Conservation (phyloP, 768 basidiomycete genomes). For the Suillus brevipes region DNA sequence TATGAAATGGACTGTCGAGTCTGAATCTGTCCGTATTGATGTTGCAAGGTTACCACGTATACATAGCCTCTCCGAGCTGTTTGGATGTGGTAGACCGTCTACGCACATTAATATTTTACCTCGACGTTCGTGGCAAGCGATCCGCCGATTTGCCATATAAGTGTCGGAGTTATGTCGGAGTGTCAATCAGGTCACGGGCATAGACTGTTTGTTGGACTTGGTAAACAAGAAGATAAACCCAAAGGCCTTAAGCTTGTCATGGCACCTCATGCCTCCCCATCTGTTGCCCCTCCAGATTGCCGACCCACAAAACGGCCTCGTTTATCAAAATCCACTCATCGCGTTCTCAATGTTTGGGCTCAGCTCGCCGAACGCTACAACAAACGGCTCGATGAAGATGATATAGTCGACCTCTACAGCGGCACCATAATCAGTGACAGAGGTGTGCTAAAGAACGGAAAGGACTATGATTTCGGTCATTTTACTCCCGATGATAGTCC, state of each 20-base stretch:
- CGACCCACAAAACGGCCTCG: conserved; percentile 51
- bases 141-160: no score
- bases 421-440: conserved; percentile 66
- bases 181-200: background rate
- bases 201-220: conserved; percentile 1
- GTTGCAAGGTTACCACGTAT: background rate
- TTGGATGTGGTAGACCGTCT: no score
- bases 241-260: conserved; percentile 3
- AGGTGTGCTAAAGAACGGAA: conserved; percentile 54
- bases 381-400: conserved; percentile 71
- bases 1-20: background rate
- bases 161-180: background rate
- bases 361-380: conserved; percentile 69
- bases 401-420: conserved; percentile 70
- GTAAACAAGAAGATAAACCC: background rate
- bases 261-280: conserved; percentile 32
- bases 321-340: conserved; percentile 44
- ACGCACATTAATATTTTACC: no score
- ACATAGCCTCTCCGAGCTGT: background rate
- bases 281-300: conserved; percentile 32
- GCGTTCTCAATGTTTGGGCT: conserved; percentile 64
- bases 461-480: conserved; percentile 51
- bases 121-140: no score
- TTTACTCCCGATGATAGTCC: conserved; percentile 41
- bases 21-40: background rate